Percentiles rank a stretch among this genome's conserved stretches.
phyloP scores from a whole-genome alignment of 208 protist species.

The Acanthamoeba lenticulata region DNA sequence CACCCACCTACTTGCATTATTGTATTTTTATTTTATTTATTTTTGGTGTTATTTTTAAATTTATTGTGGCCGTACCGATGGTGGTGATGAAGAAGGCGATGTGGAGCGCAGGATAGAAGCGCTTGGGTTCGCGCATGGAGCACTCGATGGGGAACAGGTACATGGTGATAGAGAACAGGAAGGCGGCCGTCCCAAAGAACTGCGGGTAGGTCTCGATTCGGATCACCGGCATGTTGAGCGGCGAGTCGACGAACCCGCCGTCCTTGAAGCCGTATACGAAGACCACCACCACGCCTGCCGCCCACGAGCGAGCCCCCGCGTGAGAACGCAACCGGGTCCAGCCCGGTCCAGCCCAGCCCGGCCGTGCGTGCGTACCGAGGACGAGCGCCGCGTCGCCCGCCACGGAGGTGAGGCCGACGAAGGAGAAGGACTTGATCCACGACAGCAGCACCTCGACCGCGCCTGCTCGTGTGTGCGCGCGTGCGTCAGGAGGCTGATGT shows the following conservation, averaged over 20 bases:
- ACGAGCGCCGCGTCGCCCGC: conserved; percentile 25
- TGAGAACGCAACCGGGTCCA: not conserved
- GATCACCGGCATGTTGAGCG: conserved; percentile 3
- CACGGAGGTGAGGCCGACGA: conserved; percentile 55
- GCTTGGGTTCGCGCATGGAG: conserved; percentile 15
- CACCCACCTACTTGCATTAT: too few relatives aligned
- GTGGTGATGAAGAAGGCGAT: conserved; percentile 45
- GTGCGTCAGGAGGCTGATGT: not conserved
- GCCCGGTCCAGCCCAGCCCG: too few relatives aligned
- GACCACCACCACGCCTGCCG: not conserved
- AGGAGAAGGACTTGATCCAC: conserved; percentile 46
- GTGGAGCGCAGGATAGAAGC: not conserved
- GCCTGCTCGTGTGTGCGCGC: not conserved
- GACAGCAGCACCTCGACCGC: conserved; percentile 44
- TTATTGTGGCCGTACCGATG: too few relatives aligned
- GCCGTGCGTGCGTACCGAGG: not conserved
- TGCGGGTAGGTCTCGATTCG: conserved; percentile 52
- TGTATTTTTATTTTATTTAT: too few relatives aligned
- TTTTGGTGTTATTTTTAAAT: too few relatives aligned
- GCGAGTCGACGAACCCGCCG: conserved; percentile 51
- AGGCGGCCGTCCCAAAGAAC: conserved; percentile 68
- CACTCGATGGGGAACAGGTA: conserved; percentile 72
- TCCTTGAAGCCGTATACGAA: conserved; percentile 57
- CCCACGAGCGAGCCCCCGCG: not conserved
- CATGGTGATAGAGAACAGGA: conserved; percentile 77